Evolutionary conservation across 208 protist genomes (phyloP), one percentile per base, ranked within the genome.

Genomic region (Trypanosomatidae sp.): DNA sequence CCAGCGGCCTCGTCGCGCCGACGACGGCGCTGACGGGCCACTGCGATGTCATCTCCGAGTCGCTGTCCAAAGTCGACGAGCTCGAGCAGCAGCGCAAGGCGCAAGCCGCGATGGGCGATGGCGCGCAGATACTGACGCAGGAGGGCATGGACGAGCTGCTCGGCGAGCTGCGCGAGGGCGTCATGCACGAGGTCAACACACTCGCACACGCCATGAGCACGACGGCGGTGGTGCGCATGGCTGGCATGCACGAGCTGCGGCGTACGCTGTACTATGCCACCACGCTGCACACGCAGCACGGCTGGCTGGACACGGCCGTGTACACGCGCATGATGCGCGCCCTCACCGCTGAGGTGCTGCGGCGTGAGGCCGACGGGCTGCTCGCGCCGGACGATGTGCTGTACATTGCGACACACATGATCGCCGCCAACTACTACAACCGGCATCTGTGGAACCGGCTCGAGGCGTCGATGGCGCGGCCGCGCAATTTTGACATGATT

Each of bases 391-490:
- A 89, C 39, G 84, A 93, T 51, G 80, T 93, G 35, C 54, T 93
- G 27, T 93, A 88, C 49, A 53, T 93, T 10, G 67, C 77, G 15
- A 90, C 84, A 13, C 71, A 89, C 61, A 67, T 90, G 38, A 67
- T 88, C 35, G 61, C 67, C 2, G 61, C 77, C 1, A 93, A 93
- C 55, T 93, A 85, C 39, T 93, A 93, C 61, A 89, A 93, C 44
- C 69, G 80, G 11, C 77, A 88, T 43, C 40, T 93, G 47, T 93
- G 84, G 80, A 86, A 93, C 35, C 71, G 79, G 8, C 66, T 93
- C 66, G 79, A 93, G 53, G 53, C 47, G 41, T 33, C 77, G 27
- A 43, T 92, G 56, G 15, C 60, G 26, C 56, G 65, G 20, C 40
- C 38, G 28, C 53, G 54, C 26, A 71, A 76, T 46, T 93, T 73